Evolutionary conservation across 305 asterid species (phyloP).

Genomic region (Withania somnifera): DNA sequence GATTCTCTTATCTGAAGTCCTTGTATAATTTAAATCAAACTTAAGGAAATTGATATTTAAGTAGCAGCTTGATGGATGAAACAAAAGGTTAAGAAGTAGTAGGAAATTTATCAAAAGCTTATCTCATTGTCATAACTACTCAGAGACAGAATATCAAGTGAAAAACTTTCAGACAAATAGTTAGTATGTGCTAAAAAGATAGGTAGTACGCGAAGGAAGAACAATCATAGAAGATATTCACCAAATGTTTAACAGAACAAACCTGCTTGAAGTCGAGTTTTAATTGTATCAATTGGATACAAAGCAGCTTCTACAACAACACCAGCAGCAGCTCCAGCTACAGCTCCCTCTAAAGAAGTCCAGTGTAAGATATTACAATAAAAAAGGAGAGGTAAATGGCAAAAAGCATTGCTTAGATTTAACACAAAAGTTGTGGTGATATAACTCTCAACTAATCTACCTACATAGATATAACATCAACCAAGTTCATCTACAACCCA

Average conservation of each 20-base stretch:
- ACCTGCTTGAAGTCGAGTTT: constrained; percentile 72
- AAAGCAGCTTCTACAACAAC: constrained; percentile 52
- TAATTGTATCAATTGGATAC: constrained; percentile 67
- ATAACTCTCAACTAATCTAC: background rate
- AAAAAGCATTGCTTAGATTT: background rate
- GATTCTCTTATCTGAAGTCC: background rate
- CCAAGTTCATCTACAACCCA: background rate
- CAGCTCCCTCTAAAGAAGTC: constrained; percentile 44
- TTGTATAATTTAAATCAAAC: background rate
- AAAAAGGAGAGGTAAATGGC: background rate
- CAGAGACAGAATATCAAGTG: background rate
- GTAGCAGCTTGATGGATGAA: background rate
- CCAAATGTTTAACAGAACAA: background rate
- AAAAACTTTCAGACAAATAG: background rate
- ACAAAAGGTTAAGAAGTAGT: background rate
- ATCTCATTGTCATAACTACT: background rate
- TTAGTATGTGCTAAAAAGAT: background rate
- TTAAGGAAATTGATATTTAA: background rate
- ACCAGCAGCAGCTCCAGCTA: constrained; percentile 72
- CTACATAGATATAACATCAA: background rate
- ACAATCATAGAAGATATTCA: background rate
- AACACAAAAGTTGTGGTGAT: background rate
- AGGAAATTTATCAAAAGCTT: background rate
- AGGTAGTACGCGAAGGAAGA: background rate
- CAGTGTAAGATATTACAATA: background rate